Base-by-base conservation (phyloP, 441 rosid species). In the Erodium texanum region DNA sequence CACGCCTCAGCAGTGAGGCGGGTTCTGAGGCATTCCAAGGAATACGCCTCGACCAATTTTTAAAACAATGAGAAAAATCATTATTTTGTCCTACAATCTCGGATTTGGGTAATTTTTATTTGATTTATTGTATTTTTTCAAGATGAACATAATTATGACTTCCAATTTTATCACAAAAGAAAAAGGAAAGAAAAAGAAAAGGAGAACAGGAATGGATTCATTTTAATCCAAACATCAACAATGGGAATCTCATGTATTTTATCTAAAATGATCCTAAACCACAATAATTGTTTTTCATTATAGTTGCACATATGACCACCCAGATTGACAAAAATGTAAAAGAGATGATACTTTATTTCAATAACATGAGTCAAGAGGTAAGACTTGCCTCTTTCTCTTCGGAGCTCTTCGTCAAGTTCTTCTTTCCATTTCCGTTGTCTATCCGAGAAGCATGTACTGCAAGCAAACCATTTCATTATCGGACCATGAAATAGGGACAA, bases 351-450 rank as follows among this genome's bases (percentile, higher is more conserved):
- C 3, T 32, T 0, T 32, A 32, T 32, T 52, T 32, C 2, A 24
- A 34, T 18, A 24, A 32, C 24, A 43, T 50, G 41, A 20, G 68
- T 32, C 15, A 32, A 32, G 67, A 65, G 70, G 50, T 48, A 66
- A 16, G 70, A 78, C 89, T 78, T 82, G 75, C 85, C 87, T 82
- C 89, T 69, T 64, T 79, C 72, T 74, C 73, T 77, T 67, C 81
- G 81, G 23, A 87, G 84, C 76, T 87, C 89, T 77, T 81, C 83
- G 65, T 80, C 78, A 65, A 87, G 89, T 81, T 87, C 92, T 74
- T 83, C 88, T 80, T 82, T 80, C 87, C 89, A 82, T 56, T 79
- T 85, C 56, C 75, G 72, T 23, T 83, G 79, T 61, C 80, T 75
- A 74, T 87, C 92, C 43, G 82, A 78, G 77, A 78, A 82, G 78